phyloP scores from a whole-genome alignment of 148 eudicot genomes.

The Vaccinium vitisidaea region DNA sequence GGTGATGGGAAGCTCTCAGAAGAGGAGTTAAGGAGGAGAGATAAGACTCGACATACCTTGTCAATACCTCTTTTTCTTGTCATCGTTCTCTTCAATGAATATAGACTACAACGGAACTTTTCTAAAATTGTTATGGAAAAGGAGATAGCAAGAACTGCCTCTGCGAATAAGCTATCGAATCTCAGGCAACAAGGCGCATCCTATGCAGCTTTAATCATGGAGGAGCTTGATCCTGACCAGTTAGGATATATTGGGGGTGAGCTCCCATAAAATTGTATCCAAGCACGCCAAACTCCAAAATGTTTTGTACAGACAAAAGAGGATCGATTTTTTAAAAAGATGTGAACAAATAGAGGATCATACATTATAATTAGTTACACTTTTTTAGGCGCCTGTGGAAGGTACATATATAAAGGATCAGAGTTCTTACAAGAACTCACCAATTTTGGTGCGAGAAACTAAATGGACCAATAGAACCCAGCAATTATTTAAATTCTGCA shows the following conservation, averaged over 20 bases:
- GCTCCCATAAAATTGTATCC: background rate
- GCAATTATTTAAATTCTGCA: background rate
- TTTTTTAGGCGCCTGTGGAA: too few species aligned
- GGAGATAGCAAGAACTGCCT: constrained; percentile 92
- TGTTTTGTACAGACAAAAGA: background rate
- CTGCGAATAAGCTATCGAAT: constrained; percentile 82
- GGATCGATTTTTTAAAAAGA: background rate
- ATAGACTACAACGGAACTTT: background rate
- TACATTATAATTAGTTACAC: background rate
- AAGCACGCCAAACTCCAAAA: background rate
- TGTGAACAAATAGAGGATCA: background rate
- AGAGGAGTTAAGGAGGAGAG: constrained; percentile 84
- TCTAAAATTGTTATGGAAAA: constrained; percentile 16
- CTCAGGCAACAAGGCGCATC: constrained; percentile 69
- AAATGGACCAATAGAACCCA: background rate
- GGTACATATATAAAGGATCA: too few species aligned
- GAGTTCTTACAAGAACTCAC: background rate
- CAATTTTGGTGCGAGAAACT: background rate
- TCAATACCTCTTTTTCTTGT: constrained; percentile 3
- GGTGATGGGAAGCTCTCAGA: constrained; percentile 92
- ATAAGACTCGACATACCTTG: background rate
- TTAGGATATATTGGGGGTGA: constrained; percentile 87
- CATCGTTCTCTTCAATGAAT: background rate
- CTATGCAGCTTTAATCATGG: constrained; percentile 76
- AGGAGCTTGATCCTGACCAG: constrained; percentile 90